phyloP scores from a whole-genome alignment of 1,139 yeast genomes.

The Kluyveromyces marxianus region DNA sequence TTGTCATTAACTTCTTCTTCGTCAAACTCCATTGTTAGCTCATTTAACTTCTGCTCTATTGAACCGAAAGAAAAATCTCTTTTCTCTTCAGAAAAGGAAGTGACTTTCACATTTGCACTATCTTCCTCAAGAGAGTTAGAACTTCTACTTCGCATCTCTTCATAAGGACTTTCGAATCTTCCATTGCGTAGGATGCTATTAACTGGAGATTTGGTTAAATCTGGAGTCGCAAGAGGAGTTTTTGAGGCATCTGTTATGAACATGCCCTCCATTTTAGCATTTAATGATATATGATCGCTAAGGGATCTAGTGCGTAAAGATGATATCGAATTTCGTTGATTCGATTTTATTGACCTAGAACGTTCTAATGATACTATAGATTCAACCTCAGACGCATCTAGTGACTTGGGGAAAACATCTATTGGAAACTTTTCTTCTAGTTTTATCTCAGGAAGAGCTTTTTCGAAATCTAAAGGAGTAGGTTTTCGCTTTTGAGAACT shows the following conservation, averaged over 20 bases:
- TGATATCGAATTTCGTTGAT: conserved; percentile 18
- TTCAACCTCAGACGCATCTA: conserved; percentile 62
- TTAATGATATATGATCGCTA: conserved; percentile 31
- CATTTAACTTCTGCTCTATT: conserved; percentile 22
- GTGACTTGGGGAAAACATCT: conserved; percentile 65
- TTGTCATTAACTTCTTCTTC: conserved; percentile 7
- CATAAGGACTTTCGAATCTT: conserved; percentile 18
- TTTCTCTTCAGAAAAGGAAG: conserved; percentile 5
- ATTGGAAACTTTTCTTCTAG: conserved; percentile 21
- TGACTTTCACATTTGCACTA: neutral
- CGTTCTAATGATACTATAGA: conserved; percentile 68
- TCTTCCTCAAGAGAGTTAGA: neutral
- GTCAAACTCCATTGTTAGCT: conserved; percentile 17
- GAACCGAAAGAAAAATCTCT: conserved; percentile 19
- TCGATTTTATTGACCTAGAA: conserved; percentile 42
- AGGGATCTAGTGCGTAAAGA: conserved; percentile 26
- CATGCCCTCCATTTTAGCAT: conserved; percentile 37
- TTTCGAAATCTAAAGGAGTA: conserved; percentile 24
- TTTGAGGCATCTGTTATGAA: conserved; percentile 31
- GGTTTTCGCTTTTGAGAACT: conserved; percentile 10
- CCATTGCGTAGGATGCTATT: conserved; percentile 46
- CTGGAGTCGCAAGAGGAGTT: conserved; percentile 29
- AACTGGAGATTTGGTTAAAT: conserved; percentile 36
- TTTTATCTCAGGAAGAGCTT: neutral
- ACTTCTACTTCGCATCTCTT: neutral